Percentiles rank a stretch among this genome's conserved stretches.
These are phyloP conservation scores for Diatrype stigma DNA, from an alignment of 2,329 filamentous ascomycete genomes.

Conservation along the genomic window DNA sequence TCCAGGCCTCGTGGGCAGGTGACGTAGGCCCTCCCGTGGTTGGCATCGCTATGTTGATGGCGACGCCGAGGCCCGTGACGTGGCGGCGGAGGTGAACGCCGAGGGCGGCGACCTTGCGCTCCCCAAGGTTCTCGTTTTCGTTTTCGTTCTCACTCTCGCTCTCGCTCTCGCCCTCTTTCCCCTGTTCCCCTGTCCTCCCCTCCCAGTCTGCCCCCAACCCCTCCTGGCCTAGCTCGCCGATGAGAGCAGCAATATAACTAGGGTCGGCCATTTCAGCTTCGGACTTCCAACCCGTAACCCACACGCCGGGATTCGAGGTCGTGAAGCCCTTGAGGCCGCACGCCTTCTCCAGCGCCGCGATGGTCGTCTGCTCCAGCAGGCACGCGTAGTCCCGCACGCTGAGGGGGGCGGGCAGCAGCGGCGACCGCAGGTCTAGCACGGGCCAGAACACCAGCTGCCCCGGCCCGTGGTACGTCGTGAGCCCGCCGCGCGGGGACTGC, in stretches of 20 bases:
- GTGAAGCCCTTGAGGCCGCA: conserved; percentile 61
- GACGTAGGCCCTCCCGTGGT: conserved; percentile 26
- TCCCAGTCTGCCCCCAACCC: conserved; percentile 7
- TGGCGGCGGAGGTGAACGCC: conserved; percentile 88
- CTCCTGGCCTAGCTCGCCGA: too few relatives aligned
- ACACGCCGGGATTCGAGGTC: conserved; percentile 80
- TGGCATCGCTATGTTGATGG: conserved; percentile 69
- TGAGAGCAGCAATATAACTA: too few relatives aligned
- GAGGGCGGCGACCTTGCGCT: conserved; percentile 80
- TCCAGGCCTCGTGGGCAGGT: conserved; percentile 24
- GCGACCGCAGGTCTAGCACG: conserved; percentile 70
- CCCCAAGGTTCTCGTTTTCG: too few relatives aligned
- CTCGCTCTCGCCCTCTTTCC: conserved; percentile 22
- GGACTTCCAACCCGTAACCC: too few relatives aligned
- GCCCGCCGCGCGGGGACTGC: conserved; percentile 75
- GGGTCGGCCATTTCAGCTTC: too few relatives aligned
- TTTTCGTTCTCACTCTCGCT: neutral
- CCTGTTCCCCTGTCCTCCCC: conserved; percentile 12
- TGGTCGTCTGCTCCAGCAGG: conserved; percentile 72
- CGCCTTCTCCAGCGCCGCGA: conserved; percentile 51
- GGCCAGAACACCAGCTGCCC: conserved; percentile 93
- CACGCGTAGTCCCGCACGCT: conserved; percentile 73
- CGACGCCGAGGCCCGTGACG: conserved; percentile 79
- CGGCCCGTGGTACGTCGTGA: conserved; percentile 92
- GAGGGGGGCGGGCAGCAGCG: conserved; percentile 49